These are phyloP conservation scores for Lecanoromycetidae sp. DNA, from an alignment of 2,329 filamentous ascomycete species.

Conservation along the genomic window DNA sequence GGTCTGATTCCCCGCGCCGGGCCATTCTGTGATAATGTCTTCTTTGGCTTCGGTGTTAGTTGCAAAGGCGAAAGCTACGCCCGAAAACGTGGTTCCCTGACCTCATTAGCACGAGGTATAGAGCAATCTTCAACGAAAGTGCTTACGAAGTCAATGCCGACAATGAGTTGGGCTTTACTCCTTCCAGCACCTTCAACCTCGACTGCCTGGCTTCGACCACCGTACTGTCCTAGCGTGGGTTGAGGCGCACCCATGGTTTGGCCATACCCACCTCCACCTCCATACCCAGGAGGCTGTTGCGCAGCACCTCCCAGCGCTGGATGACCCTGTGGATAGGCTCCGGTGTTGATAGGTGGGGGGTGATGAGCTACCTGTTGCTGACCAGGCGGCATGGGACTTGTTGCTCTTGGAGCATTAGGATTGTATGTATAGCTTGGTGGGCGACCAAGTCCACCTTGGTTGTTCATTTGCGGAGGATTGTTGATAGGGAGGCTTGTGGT, in stretches of 20 bases:
- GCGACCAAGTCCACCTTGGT: slow-evolving; percentile 43
- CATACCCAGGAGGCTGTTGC: slow-evolving; percentile 33
- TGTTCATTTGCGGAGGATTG: too few relatives aligned
- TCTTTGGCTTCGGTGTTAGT: slow-evolving; percentile 97
- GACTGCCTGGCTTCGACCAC: slow-evolving; percentile 24
- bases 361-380: slow-evolving; percentile 33
- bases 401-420: slow-evolving; percentile 39
- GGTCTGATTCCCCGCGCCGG: slow-evolving; percentile 89
- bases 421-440: slow-evolving; percentile 53
- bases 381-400: slow-evolving; percentile 37
- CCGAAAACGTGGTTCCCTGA: slow-evolving; percentile 93
- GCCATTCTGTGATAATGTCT: slow-evolving; percentile 98
- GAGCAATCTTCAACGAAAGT: neutral
- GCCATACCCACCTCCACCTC: slow-evolving; percentile 24
- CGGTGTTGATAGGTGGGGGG: slow-evolving; percentile 44
- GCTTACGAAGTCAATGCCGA: slow-evolving; percentile 94
- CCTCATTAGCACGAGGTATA: slow-evolving; percentile 5
- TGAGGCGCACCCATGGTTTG: slow-evolving; percentile 22
- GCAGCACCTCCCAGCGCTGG: slow-evolving; percentile 21
- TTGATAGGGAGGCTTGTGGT: slow-evolving; percentile 40
- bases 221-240: slow-evolving; percentile 22
- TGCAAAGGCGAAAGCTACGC: slow-evolving; percentile 83
- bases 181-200: slow-evolving; percentile 82
- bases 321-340: slow-evolving; percentile 34
- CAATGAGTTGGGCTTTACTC: slow-evolving; percentile 93